Percentiles rank a stretch among this genome's conserved stretches.
phyloP scores from a whole-genome alignment of 2,329 filamentous ascomycete genomes.

The Neobulgaria alba region DNA sequence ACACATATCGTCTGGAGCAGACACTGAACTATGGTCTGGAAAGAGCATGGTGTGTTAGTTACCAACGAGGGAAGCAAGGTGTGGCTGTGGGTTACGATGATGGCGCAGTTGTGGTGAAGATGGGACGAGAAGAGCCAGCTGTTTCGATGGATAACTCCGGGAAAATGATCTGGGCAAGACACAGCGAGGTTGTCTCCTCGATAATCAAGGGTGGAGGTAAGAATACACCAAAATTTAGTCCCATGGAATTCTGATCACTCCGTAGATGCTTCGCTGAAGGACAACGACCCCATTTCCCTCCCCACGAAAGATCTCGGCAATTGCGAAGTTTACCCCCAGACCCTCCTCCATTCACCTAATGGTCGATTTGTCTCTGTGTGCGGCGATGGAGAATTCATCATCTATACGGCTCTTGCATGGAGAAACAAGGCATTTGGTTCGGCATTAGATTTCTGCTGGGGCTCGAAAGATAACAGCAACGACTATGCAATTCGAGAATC shows the following conservation, averaged over 20 bases:
- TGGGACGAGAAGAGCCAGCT: slow-evolving; percentile 92
- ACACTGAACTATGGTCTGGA: slow-evolving; percentile 93
- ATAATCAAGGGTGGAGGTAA: slow-evolving; percentile 81
- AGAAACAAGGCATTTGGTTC: slow-evolving; percentile 96
- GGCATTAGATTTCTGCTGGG: slow-evolving; percentile 94
- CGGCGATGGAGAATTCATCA: slow-evolving; percentile 97
- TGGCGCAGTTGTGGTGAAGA: slow-evolving; percentile 94
- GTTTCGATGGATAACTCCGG: slow-evolving; percentile 95
- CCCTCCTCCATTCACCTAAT: slow-evolving; percentile 90
- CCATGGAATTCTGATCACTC: background rate
- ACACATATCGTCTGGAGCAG: slow-evolving; percentile 93
- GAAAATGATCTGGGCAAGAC: slow-evolving; percentile 92
- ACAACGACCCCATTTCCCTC: slow-evolving; percentile 77
- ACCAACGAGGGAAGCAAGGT: slow-evolving; percentile 89
- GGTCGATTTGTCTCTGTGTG: slow-evolving; percentile 82
- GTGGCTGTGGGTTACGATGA: slow-evolving; percentile 96
- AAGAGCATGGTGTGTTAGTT: slow-evolving; percentile 94
- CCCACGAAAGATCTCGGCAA: slow-evolving; percentile 91
- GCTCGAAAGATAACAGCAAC: slow-evolving; percentile 93
- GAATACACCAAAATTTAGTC: too few relatives aligned
- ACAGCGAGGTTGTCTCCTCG: slow-evolving; percentile 89
- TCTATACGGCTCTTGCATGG: slow-evolving; percentile 93
- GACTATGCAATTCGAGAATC: slow-evolving; percentile 97
- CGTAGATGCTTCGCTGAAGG: slow-evolving; percentile 69
- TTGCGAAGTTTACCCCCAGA: slow-evolving; percentile 95